phyloP scores from a whole-genome alignment of 495 filamentous ascomycete species.

The Penicillium paxilli region DNA sequence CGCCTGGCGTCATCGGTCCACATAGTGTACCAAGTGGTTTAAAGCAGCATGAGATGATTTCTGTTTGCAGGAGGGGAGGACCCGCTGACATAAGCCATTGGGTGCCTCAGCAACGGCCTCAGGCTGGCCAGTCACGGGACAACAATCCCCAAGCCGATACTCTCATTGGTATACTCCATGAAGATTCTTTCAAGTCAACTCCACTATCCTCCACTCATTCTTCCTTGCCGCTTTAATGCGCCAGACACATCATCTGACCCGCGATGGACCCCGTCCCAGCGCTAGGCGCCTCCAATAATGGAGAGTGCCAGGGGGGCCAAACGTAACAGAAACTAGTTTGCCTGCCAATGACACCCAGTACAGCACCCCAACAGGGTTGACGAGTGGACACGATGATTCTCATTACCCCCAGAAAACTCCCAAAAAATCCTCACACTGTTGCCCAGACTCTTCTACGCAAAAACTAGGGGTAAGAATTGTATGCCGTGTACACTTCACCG shows the following conservation, averaged over 20 bases:
- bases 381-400: constrained; percentile 12
- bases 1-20: constrained; percentile 15
- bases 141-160: background rate
- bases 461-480: constrained; percentile 1
- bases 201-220: background rate
- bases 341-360: constrained; percentile 24
- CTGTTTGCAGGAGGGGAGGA: background rate
- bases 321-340: constrained; percentile 43
- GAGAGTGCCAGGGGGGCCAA: constrained; percentile 21
- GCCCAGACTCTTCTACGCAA: constrained; percentile 7
- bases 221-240: constrained; percentile 14
- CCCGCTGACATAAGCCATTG: constrained; percentile 3
- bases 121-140: background rate
- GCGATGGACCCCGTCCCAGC: background rate
- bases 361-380: constrained; percentile 16
- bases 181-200: background rate
- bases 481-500: constrained; percentile 11
- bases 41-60: constrained; percentile 3
- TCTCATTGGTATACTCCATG: constrained; percentile 2
- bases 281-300: constrained; percentile 9
- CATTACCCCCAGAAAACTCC: constrained; percentile 28
- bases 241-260: constrained; percentile 32
- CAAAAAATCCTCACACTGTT: constrained; percentile 15
- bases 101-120: constrained; percentile 11
- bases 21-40: background rate